A percentile compares a stretch with the other conserved stretches of the same genome.
These are phyloP conservation scores for Thalassiosira mediterranea DNA, from an alignment of 352 stramenopile species.

Conservation along the genomic window DNA sequence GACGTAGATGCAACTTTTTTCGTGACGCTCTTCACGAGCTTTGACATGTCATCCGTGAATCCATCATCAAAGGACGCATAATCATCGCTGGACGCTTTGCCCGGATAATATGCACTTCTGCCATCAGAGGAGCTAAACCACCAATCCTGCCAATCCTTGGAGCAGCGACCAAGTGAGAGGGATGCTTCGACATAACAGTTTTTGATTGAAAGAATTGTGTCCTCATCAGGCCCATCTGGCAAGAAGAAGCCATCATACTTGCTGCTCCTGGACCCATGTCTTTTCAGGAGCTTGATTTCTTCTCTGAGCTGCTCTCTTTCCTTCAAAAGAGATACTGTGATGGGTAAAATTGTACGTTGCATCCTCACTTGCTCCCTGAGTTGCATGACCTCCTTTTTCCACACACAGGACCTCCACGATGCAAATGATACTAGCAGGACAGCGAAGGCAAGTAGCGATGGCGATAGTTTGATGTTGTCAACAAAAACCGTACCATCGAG, in stretches of 20 bases:
- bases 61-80: constrained; percentile 12
- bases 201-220: constrained; percentile 27
- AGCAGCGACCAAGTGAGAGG: constrained; percentile 36
- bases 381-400: constrained; percentile 19
- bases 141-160: constrained; percentile 37
- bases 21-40: constrained; percentile 17
- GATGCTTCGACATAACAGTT: constrained; percentile 46
- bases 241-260: no score
- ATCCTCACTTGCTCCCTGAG: no score
- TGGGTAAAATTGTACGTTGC: no score
- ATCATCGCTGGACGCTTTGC: not conserved
- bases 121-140: not conserved
- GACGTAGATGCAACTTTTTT: constrained; percentile 9
- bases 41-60: constrained; percentile 24
- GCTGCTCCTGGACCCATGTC: no score
- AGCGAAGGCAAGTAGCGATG: no score
- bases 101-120: no score
- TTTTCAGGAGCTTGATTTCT: no score
- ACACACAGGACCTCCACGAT: constrained; percentile 21
- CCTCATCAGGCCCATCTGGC: not conserved
- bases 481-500: constrained; percentile 5
- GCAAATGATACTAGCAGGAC: no score
- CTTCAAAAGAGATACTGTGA: no score
- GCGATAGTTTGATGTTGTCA: not conserved
- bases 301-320: no score